These are phyloP conservation scores for Senna tora DNA, from an alignment of 306 rosid species.

Conservation along the genomic window DNA sequence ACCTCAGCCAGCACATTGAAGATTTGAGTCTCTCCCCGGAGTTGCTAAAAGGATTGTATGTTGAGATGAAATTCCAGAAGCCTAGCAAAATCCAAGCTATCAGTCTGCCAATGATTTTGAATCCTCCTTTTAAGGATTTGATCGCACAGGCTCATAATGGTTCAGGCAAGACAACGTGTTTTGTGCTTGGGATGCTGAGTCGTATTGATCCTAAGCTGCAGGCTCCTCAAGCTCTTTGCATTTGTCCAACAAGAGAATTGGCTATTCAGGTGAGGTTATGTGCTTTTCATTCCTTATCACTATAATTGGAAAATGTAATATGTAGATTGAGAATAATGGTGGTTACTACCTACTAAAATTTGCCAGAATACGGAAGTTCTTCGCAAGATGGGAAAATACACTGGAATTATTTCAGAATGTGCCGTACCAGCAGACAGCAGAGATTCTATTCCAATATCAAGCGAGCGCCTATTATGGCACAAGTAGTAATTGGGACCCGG, in stretches of 20 bases:
- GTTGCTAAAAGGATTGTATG: conserved; percentile 78
- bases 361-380: conserved; percentile 86
- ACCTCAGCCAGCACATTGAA: conserved; percentile 75
- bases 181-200: conserved; percentile 91
- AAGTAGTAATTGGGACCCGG: conserved; percentile 95
- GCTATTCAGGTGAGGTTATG: conserved; percentile 69
- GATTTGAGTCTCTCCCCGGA: conserved; percentile 69
- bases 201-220: conserved; percentile 72
- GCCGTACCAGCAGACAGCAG: conserved; percentile 71
- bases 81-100: conserved; percentile 92
- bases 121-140: conserved; percentile 72
- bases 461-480: conserved; percentile 67
- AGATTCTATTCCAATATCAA: conserved; percentile 33
- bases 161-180: conserved; percentile 94
- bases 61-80: conserved; percentile 83
- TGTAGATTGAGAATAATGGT: conserved; percentile 13
- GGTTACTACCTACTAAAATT: conserved; percentile 22
- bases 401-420: conserved; percentile 72
- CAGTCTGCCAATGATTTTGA: conserved; percentile 87
- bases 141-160: conserved; percentile 97
- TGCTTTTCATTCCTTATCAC: background rate
- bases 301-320: background rate
- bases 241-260: conserved; percentile 90
- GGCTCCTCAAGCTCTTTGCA: conserved; percentile 88
- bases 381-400: conserved; percentile 80